Conservation (phyloP, 345 rosid genomes). For the Lepidium didymum region DNA sequence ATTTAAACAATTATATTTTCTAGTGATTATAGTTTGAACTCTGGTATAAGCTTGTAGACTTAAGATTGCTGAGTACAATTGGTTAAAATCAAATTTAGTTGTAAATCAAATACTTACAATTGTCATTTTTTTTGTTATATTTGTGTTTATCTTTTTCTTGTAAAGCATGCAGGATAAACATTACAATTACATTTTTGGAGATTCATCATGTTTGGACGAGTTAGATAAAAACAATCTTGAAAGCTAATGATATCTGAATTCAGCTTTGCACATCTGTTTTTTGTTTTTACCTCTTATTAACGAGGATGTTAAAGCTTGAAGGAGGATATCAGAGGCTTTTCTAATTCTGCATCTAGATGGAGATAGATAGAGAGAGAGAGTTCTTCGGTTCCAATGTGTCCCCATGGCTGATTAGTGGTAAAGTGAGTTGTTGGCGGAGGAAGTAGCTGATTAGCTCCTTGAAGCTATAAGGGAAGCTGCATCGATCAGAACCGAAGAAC, state of each 20-base stretch:
- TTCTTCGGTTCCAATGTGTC: neutral
- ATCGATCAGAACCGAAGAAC: slow-evolving; percentile 19
- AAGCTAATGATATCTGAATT: neutral
- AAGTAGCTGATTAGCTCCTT: neutral
- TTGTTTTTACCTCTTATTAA: neutral
- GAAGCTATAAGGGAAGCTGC: slow-evolving; percentile 21
- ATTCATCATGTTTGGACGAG: neutral
- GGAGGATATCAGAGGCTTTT: neutral
- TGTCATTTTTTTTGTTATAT: too few relatives aligned
- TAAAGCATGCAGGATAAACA: too few relatives aligned
- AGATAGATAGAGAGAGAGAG: neutral
- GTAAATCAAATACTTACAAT: too few relatives aligned
- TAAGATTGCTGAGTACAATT: too few relatives aligned
- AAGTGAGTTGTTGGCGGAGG: neutral
- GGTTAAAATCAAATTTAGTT: too few relatives aligned
- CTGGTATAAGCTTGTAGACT: too few relatives aligned
- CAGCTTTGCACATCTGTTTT: neutral
- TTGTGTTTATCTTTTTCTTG: too few relatives aligned
- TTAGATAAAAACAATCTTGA: neutral
- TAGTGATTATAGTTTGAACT: too few relatives aligned
- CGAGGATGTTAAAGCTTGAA: neutral
- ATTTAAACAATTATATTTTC: too few relatives aligned
- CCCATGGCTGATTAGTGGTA: neutral
- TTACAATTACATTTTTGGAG: too few relatives aligned
- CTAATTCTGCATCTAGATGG: neutral